Conservation (phyloP, 768 basidiomycete species). For the Dictyophora rubrovolvata region DNA sequence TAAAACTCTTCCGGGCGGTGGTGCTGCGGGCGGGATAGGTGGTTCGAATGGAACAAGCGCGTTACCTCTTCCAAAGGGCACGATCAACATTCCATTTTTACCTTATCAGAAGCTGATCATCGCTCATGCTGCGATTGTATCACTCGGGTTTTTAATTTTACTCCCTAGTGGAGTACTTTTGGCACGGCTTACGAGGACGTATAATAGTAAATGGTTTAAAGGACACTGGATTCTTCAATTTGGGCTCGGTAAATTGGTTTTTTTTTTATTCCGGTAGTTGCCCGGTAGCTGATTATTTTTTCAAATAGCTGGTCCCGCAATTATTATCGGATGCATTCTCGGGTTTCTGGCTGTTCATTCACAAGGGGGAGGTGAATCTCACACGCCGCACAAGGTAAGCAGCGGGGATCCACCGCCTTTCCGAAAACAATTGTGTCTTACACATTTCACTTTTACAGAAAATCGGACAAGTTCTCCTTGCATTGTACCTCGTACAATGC, state of each 20-base stretch:
- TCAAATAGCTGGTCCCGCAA: constrained; percentile 31
- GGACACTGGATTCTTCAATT: constrained; percentile 44
- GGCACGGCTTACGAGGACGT: constrained; percentile 44
- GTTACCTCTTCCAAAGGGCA: constrained; percentile 6
- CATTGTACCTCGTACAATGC: constrained; percentile 40
- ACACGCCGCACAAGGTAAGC: constrained; percentile 40
- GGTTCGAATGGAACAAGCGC: constrained; percentile 4
- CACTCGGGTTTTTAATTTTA: constrained; percentile 41
- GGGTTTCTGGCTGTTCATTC: constrained; percentile 32
- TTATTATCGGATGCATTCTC: constrained; percentile 34
- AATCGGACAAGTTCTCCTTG: constrained; percentile 40
- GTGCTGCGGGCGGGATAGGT: constrained; percentile 11
- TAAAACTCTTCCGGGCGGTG: constrained; percentile 19
- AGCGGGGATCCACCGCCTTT: neutral
- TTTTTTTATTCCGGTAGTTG: no score
- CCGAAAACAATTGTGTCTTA: neutral
- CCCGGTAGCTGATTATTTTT: no score
- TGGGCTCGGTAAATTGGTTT: constrained; percentile 31
- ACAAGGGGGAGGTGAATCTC: constrained; percentile 27
- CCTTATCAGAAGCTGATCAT: constrained; percentile 41
- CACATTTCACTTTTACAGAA: constrained; percentile 18
- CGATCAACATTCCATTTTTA: constrained; percentile 24
- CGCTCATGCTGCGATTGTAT: constrained; percentile 43
- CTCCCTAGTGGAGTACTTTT: constrained; percentile 44
- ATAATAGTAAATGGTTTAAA: constrained; percentile 40